Conservation (phyloP, 257 asterid species). For the Salvia hispanica region DNA sequence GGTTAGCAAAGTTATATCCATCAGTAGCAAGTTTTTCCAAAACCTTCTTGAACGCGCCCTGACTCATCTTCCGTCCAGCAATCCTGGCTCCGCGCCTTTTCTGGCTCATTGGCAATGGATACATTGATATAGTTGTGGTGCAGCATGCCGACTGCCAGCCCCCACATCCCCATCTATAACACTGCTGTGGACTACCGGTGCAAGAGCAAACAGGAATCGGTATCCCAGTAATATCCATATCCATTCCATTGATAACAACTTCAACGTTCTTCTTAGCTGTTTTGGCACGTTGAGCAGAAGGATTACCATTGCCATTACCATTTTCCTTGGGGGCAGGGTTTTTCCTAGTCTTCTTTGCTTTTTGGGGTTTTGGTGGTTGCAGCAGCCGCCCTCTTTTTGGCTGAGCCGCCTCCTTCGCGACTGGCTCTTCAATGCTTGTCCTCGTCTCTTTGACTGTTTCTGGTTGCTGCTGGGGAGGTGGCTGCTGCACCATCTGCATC, state of each 20-base stretch:
- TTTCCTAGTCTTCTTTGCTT: constrained; percentile 71
- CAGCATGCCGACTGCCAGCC: constrained; percentile 99
- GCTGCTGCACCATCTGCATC: constrained; percentile 71
- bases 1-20: constrained; percentile 70
- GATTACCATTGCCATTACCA: constrained; percentile 47
- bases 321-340: constrained; percentile 58
- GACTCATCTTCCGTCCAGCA: constrained; percentile 98
- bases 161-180: constrained; percentile 98
- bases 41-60: constrained; percentile 95
- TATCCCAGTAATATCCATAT: constrained; percentile 82
- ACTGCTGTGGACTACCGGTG: constrained; percentile 92
- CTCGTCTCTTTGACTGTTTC: constrained; percentile 44
- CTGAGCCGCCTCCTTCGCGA: constrained; percentile 49
- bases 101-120: constrained; percentile 94
- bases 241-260: constrained; percentile 78
- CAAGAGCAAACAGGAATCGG: constrained; percentile 96
- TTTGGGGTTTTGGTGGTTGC: constrained; percentile 59
- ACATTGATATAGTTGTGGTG: constrained; percentile 86
- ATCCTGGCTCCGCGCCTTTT: constrained; percentile 94
- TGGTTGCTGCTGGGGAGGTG: constrained; percentile 45
- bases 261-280: constrained; percentile 75
- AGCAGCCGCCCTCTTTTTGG: constrained; percentile 60
- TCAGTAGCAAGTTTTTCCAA: constrained; percentile 83
- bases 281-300: constrained; percentile 62
- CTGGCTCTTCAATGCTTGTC: constrained; percentile 54